A percentile compares a stretch with the other conserved stretches of the same genome.
phyloP scores from a whole-genome alignment of 108 stramenopile genomes.

The Conticribra weissflogii region DNA sequence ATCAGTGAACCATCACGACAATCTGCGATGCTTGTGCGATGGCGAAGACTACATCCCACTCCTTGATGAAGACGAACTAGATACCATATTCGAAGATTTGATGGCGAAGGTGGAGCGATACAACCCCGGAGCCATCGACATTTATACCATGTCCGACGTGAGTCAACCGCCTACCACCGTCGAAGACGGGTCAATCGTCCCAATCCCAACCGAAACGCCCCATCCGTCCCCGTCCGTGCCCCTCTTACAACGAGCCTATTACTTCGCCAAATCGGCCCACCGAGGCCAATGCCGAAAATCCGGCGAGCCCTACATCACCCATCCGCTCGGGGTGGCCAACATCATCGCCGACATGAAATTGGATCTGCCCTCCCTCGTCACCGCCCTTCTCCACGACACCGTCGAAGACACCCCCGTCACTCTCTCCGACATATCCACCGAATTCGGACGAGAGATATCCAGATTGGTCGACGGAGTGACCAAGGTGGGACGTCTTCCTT shows the following conservation, averaged over 20 bases:
- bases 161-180: not conserved
- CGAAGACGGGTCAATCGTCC: not conserved
- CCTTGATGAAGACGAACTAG: not conserved
- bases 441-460: constrained; percentile 25
- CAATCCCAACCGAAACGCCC: not conserved
- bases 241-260: constrained; percentile 25
- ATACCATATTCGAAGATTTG: not conserved
- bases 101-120: not conserved
- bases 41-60: not conserved
- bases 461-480: constrained; percentile 39
- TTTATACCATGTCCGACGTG: not conserved
- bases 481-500: constrained; percentile 29
- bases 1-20: not conserved
- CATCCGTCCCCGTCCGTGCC: not conserved
- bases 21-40: not conserved
- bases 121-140: not conserved
- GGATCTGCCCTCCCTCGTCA: constrained; percentile 18
- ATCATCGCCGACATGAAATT: constrained; percentile 36
- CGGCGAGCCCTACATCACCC: constrained; percentile 31
- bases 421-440: constrained; percentile 7
- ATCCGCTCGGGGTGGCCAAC: constrained; percentile 33
- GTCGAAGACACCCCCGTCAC: constrained; percentile 38
- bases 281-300: constrained; percentile 18
- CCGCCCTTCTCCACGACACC: constrained; percentile 43
- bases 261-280: constrained; percentile 17